Evolutionary conservation across 257 asterid genomes (phyloP), one percentile per base, ranked within the genome.

Genomic region (Salvia splendens): DNA sequence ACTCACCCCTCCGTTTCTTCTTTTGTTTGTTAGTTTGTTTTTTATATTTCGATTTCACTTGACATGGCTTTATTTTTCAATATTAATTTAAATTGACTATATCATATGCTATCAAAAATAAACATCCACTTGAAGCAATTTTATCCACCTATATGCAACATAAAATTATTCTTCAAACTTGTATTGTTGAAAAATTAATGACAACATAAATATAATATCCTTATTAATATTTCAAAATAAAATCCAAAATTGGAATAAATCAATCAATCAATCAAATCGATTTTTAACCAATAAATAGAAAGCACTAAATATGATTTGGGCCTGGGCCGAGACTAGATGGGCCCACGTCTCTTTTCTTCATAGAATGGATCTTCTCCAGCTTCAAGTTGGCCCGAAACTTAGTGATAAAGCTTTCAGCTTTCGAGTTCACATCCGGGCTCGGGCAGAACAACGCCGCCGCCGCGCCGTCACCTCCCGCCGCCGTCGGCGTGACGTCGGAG

Each of bases 361-460:
- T 71, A 32, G 86, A 81, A 60, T 81, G 77, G 70, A 41, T 64
- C 76, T 82, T 77, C 68, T 82, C 84, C 12, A 78, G 79, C 75
- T 80, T 82, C 81, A 80, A 62, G 56, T 79, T 80, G 58, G 82
- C 82, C 78, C 86, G 79, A 63, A 84, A 84, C 46, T 70, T 90
- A 5, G 86, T 77, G 41, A 90, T 93, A 79, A 93, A 93, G 74
- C 82, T 86, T 69, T 90, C 99, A 4, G 97, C 97, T 72, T 93
- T 88, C 5, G 89, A 71, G 77, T 93, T 56, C 42, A 93, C 97
- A 72, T 89, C 97, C 12, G 97, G 99, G 80, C 97, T 93, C 11
- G 88, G 78, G 49, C 89, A 88, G 79, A 79, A 89, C 81, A 81
- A 64, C 59, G 93, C 85, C 64, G 96, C 76, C 35, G 87, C 73